phyloP scores from a whole-genome alignment of 768 basidiomycete genomes.

The Exsudoporus frostii region DNA sequence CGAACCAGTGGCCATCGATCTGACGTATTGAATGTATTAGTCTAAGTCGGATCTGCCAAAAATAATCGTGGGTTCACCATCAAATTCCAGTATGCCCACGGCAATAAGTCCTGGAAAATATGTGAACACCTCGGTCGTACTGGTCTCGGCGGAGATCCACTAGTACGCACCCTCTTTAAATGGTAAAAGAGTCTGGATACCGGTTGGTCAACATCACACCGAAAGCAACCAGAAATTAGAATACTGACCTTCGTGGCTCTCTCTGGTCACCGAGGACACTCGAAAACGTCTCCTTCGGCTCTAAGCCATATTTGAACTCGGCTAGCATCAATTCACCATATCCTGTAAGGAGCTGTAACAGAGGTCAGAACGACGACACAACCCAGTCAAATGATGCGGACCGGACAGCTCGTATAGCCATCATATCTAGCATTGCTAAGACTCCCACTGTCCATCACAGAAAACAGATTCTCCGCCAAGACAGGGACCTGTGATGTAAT shows the following conservation, averaged over 20 bases:
- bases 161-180: constrained; percentile 65
- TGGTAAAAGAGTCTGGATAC: constrained; percentile 70
- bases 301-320: constrained; percentile 91
- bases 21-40: constrained; percentile 12
- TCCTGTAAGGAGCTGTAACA: constrained; percentile 65
- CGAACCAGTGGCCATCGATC: constrained; percentile 48
- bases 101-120: constrained; percentile 29
- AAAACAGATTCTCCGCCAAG: constrained; percentile 83
- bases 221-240: background rate
- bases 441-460: constrained; percentile 69
- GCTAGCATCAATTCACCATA: constrained; percentile 83
- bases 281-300: constrained; percentile 84
- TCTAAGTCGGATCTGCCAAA: background rate
- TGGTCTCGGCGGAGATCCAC: background rate
- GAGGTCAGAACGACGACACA: constrained; percentile 1
- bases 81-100: constrained; percentile 69
- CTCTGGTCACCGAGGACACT: constrained; percentile 66
- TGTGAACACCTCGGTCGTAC: background rate
- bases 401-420: constrained; percentile 88
- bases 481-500: constrained; percentile 91
- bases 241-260: constrained; percentile 61
- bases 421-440: constrained; percentile 72
- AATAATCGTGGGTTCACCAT: constrained; percentile 44
- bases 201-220: constrained; percentile 4
- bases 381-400: constrained; percentile 35